These are phyloP conservation scores for Fraxinus velutina DNA, from an alignment of 305 asterid species.

Conservation along the genomic window DNA sequence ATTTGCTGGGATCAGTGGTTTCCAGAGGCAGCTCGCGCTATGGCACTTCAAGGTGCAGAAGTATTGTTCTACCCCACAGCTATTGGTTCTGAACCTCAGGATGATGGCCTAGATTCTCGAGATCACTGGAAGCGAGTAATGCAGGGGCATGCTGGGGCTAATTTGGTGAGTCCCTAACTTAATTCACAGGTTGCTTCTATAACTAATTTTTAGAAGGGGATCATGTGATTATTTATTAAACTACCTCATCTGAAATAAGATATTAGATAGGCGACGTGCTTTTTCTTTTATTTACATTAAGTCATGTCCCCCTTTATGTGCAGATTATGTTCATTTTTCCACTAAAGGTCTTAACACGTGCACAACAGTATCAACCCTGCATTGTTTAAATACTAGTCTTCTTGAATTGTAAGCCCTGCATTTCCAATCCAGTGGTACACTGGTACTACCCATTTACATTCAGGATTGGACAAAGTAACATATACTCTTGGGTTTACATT, in stretches of 20 bases:
- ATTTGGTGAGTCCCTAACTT: slow-evolving; percentile 53
- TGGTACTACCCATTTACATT: neutral
- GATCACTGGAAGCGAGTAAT: slow-evolving; percentile 96
- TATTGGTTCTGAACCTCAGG: slow-evolving; percentile 99
- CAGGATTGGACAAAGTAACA: neutral
- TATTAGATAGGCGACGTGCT: too few relatives aligned
- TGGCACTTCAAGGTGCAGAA: slow-evolving; percentile 98
- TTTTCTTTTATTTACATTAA: neutral
- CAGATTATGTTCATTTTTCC: neutral
- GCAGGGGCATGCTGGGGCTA: slow-evolving; percentile 99
- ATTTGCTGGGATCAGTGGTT: slow-evolving; percentile 99
- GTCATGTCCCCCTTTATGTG: neutral
- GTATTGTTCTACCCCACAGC: slow-evolving; percentile 90
- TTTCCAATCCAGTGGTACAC: neutral
- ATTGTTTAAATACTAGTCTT: neutral
- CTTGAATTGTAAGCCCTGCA: neutral
- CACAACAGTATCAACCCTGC: neutral
- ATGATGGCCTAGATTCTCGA: slow-evolving; percentile 80
- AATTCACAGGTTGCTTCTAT: slow-evolving; percentile 7
- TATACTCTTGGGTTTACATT: neutral
- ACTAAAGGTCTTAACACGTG: neutral
- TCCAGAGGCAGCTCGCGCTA: slow-evolving; percentile 97
- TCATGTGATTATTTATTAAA: neutral
- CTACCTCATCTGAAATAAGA: neutral
- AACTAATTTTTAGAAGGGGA: neutral